Base-by-base conservation (phyloP, 2,329 filamentous ascomycete genomes). In the Pseudogymnoascus verrucosus region DNA sequence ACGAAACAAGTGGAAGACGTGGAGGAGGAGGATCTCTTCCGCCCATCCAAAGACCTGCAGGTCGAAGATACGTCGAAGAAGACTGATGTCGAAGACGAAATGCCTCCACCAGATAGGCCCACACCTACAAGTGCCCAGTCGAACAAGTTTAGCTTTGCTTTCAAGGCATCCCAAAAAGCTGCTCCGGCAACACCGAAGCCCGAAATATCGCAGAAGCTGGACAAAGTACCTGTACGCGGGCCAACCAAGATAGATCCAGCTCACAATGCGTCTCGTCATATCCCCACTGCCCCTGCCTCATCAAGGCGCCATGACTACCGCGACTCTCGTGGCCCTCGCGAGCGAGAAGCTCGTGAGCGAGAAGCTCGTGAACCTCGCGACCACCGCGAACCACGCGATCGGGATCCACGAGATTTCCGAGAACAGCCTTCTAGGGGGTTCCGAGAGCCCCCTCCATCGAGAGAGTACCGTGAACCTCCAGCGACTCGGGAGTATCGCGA, bases 61-160 rank as follows among this genome's bases (percentile, higher is more conserved):
- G 82, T 83, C 12, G 88, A 90, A 71, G 86, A 90, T 70, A 80
- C 69, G 68, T 75, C 80, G 21, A 82, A 84, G 60, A 77, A 79
- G 11, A 75, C 75, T 23, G 76, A 78, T 62, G 75, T 77, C 59
- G 72, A 76, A 21, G 80, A 83, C 64, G 78, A 80, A 62, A 83
- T 84, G 76, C 81, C 81, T 31, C 82, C 82, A 19, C 80, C 84
- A 10, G 79, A 76, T 64, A 82, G 83, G 64, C 78, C 71, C n/a
- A 73, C 77, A 11, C 78, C 81, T 36, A 76, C 78, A 3, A 74
- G 74, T 14, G 74, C 77, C 1, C 77, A 78, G 62, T 73, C 73
- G 60, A 85, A 86, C 51, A 95, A 93, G 76, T 96, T 97, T 71
- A 96, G 91, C 74, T 98, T 98, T 74, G 91, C 92, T 1, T 91